These are phyloP conservation scores for Wickerhamomyces chambardii DNA, from an alignment of 805 yeast species.

Conservation along the genomic window DNA sequence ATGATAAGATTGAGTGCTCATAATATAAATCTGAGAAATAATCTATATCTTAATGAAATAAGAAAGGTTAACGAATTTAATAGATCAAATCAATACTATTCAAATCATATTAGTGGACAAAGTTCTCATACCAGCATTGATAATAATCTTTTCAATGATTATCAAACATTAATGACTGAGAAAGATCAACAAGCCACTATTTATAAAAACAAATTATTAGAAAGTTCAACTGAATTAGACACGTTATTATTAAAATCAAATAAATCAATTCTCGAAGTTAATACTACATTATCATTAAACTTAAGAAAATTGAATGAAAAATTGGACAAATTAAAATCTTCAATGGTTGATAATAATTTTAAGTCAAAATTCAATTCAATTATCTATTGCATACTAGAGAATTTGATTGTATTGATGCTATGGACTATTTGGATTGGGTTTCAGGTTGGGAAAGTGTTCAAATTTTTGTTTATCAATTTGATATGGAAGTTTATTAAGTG, in stretches of 20 bases:
- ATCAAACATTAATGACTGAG: not conserved
- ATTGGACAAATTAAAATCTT: slow-evolving; percentile 25
- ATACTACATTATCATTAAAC: slow-evolving; percentile 59
- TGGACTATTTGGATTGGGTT: slow-evolving; percentile 52
- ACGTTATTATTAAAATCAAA: slow-evolving; percentile 54
- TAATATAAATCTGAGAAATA: not conserved
- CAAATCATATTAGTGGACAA: too few species aligned
- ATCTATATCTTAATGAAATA: not conserved
- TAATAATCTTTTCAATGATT: slow-evolving; percentile 13
- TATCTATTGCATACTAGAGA: slow-evolving; percentile 39
- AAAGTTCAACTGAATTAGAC: slow-evolving; percentile 45
- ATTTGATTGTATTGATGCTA: slow-evolving; percentile 38
- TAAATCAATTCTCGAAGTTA: slow-evolving; percentile 64
- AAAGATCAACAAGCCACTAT: slow-evolving; percentile 18
- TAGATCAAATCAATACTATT: slow-evolving; percentile 5
- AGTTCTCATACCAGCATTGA: too few species aligned
- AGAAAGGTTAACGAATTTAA: too few species aligned
- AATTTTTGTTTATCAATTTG: slow-evolving; percentile 3
- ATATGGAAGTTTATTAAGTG: slow-evolving; percentile 9
- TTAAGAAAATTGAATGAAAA: slow-evolving; percentile 44
- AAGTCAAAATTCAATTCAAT: slow-evolving; percentile 2
- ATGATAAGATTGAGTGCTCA: not conserved
- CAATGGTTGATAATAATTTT: not conserved
- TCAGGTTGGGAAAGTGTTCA: slow-evolving; percentile 31
- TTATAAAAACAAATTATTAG: slow-evolving; percentile 19